A percentile compares a stretch with the other conserved stretches of the same genome.
These are phyloP conservation scores for Cnidoscolus chayamansa DNA, from an alignment of 441 rosid species.

Conservation along the genomic window DNA sequence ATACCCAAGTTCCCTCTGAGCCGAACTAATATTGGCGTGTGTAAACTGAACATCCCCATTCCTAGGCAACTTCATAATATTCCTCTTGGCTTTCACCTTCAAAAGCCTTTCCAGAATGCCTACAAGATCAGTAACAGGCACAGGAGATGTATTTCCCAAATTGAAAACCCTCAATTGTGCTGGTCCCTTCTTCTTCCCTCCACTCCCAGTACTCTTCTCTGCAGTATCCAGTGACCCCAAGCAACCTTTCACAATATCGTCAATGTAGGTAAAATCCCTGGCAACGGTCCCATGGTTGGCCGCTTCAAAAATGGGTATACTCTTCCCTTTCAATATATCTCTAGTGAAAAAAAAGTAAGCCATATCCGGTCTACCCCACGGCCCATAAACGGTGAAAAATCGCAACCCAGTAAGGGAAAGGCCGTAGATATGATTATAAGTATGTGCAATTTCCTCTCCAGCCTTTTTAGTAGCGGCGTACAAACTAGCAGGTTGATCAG, in stretches of 20 bases:
- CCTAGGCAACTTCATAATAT: slow-evolving; percentile 70
- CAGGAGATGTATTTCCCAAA: slow-evolving; percentile 94
- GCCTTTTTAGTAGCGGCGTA: slow-evolving; percentile 98
- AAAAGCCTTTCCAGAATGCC: slow-evolving; percentile 73
- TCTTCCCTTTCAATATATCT: slow-evolving; percentile 79
- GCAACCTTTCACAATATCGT: slow-evolving; percentile 95
- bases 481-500: slow-evolving; percentile 97
- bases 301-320: slow-evolving; percentile 72
- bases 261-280: slow-evolving; percentile 93
- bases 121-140: slow-evolving; percentile 82
- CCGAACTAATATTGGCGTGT: slow-evolving; percentile 90
- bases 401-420: slow-evolving; percentile 89
- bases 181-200: slow-evolving; percentile 87
- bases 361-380: slow-evolving; percentile 99
- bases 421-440: slow-evolving; percentile 92
- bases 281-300: slow-evolving; percentile 81
- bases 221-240: slow-evolving; percentile 87
- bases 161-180: slow-evolving; percentile 92
- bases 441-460: slow-evolving; percentile 96
- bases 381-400: slow-evolving; percentile 96
- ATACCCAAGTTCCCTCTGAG: slow-evolving; percentile 78
- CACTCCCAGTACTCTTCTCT: slow-evolving; percentile 90
- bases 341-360: slow-evolving; percentile 96
- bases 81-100: slow-evolving; percentile 85
- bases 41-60: slow-evolving; percentile 94